Conservation (phyloP, 202 grass and related monocot species). For the Musa balbisiana region DNA sequence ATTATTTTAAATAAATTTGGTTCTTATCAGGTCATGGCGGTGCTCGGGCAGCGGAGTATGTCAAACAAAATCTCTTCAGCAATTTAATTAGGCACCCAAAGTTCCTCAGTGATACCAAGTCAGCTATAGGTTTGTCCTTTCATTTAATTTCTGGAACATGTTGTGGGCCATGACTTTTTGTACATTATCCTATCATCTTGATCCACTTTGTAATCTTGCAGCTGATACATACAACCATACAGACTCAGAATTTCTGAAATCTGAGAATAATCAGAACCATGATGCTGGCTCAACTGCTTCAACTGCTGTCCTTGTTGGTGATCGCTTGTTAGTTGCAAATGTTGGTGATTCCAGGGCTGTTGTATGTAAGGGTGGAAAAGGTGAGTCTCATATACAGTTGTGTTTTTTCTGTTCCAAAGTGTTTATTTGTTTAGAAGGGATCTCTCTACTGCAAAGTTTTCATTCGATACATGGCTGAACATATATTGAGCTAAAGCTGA, state of each 20-base stretch:
- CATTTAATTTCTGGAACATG: not conserved
- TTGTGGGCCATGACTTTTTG: not conserved
- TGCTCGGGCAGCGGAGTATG: constrained; percentile 29
- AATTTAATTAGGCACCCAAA: constrained; percentile 35
- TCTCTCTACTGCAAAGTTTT: too few species aligned
- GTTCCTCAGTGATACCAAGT: constrained; percentile 31
- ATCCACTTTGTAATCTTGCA: constrained; percentile 23
- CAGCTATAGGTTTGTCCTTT: constrained; percentile 33
- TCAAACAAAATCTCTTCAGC: constrained; percentile 34
- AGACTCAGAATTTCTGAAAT: constrained; percentile 25
- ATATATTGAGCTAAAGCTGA: too few species aligned
- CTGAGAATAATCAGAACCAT: constrained; percentile 26
- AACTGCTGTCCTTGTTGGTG: constrained; percentile 33
- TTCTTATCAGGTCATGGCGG: constrained; percentile 32
- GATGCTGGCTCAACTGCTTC: constrained; percentile 44
- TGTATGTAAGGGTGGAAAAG: constrained; percentile 28
- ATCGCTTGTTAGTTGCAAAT: constrained; percentile 34
- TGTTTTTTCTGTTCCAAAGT: too few species aligned
- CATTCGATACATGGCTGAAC: too few species aligned
- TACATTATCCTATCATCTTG: not conserved
- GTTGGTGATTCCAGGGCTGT: constrained; percentile 44
- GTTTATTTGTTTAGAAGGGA: too few species aligned
- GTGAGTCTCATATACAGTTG: not conserved
- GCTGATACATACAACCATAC: constrained; percentile 35
- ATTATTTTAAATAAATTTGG: too few species aligned